Percentiles rank a stretch among this genome's conserved stretches.
phyloP scores from a whole-genome alignment of 169 alveolate genomes.

The Cryptosporidium ubiquitum region DNA sequence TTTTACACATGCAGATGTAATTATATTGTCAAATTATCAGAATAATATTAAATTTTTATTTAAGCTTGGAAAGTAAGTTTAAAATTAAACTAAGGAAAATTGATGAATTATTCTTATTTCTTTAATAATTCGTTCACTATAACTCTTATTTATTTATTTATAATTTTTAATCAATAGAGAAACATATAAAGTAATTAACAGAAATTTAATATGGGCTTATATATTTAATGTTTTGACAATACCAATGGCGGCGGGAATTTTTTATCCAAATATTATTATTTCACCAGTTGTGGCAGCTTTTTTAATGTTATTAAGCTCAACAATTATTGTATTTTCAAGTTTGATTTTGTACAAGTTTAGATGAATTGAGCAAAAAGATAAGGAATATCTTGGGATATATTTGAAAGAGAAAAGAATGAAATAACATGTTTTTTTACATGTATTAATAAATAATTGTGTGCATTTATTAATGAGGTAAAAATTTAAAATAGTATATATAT shows the following conservation, averaged over 20 bases:
- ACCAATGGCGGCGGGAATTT: conserved; percentile 70
- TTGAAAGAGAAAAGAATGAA: background rate
- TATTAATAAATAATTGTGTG: too few relatives aligned
- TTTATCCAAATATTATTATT: conserved; percentile 48
- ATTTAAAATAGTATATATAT: too few relatives aligned
- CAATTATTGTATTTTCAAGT: conserved; percentile 59
- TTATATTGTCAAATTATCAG: conserved; percentile 59
- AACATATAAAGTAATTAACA: conserved; percentile 46
- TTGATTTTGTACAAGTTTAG: conserved; percentile 21
- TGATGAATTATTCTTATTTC: background rate
- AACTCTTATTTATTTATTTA: background rate
- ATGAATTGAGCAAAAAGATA: background rate
- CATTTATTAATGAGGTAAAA: background rate
- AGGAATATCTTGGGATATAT: background rate
- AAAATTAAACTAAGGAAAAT: background rate
- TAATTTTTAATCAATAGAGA: conserved; percentile 5
- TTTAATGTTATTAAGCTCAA: conserved; percentile 46
- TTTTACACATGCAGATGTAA: conserved; percentile 66
- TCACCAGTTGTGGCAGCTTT: conserved; percentile 66
- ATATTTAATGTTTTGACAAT: conserved; percentile 47
- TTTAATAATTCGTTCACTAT: background rate
- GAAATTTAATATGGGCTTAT: conserved; percentile 65
- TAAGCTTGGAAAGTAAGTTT: conserved; percentile 55
- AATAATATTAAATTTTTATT: conserved; percentile 17
- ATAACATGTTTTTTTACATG: too few relatives aligned